Conservation (phyloP, 2,329 filamentous ascomycete species). For the Stagonosporopsis rhizophila region DNA sequence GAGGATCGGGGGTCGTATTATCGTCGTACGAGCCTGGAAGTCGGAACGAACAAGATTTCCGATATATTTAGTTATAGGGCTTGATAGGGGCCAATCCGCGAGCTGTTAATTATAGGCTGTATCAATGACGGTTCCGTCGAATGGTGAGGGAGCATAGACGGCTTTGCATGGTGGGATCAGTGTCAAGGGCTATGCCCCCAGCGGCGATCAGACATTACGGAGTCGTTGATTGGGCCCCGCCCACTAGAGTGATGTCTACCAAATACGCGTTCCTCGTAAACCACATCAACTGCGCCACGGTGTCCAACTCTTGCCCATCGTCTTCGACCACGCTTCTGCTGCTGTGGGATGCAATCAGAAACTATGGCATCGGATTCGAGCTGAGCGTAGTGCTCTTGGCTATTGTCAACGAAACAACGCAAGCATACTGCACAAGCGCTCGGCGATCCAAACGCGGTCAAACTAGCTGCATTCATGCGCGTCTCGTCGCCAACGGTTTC, state of each 20-base stretch:
- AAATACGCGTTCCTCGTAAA: not conserved
- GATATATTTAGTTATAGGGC: not conserved
- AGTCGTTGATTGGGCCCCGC: not conserved
- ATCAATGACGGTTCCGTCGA: not conserved
- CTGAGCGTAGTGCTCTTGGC: no score
- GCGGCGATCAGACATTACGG: not conserved
- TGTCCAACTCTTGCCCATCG: not conserved
- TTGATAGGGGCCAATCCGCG: not conserved
- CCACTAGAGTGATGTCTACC: not conserved
- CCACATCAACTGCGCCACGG: not conserved
- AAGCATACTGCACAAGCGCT: no score
- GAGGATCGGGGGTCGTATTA: constrained; percentile 13
- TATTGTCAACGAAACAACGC: no score
- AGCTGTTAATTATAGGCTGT: not conserved
- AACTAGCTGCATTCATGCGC: no score
- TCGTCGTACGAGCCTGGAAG: constrained; percentile 5
- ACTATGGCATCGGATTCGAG: not conserved
- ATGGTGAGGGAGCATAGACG: not conserved
- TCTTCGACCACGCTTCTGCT: no score
- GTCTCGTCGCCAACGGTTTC: no score
- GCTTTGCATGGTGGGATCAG: not conserved
- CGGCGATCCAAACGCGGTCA: no score
- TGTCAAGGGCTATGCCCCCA: no score
- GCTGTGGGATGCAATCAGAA: not conserved
- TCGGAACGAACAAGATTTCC: constrained; percentile 2